Conservation (phyloP, 495 filamentous ascomycete species). For the Jackrogersella multiformis region DNA sequence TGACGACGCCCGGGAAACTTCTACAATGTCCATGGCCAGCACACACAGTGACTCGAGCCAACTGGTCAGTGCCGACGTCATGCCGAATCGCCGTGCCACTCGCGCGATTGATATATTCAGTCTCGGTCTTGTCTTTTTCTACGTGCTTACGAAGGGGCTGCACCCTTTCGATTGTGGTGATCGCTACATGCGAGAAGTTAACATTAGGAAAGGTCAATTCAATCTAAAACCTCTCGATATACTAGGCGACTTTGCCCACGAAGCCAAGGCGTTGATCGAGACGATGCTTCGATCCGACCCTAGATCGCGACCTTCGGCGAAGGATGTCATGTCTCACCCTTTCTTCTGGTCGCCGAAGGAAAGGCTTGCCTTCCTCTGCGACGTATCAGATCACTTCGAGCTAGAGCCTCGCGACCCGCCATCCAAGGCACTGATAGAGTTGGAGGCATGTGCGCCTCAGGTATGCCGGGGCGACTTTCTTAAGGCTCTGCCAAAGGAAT, state of each 20-base stretch:
- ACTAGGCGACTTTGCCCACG: conserved; percentile 82
- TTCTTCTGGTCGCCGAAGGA: conserved; percentile 96
- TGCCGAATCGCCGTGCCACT: conserved; percentile 83
- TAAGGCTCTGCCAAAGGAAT: conserved; percentile 74
- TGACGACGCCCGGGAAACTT: conserved; percentile 62
- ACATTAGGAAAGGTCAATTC: conserved; percentile 88
- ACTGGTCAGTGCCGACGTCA: conserved; percentile 47
- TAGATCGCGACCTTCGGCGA: conserved; percentile 74
- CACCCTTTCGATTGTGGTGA: conserved; percentile 96
- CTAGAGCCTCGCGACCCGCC: conserved; percentile 84
- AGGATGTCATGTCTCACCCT: conserved; percentile 84
- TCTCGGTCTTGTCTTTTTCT: conserved; percentile 94
- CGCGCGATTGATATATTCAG: conserved; percentile 97
- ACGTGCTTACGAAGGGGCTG: conserved; percentile 87
- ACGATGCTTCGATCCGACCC: conserved; percentile 83
- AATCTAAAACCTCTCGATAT: conserved; percentile 74
- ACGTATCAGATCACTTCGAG: conserved; percentile 95
- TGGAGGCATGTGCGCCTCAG: conserved; percentile 52
- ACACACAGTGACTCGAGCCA: conserved; percentile 59
- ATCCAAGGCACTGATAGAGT: conserved; percentile 71
- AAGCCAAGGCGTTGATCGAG: conserved; percentile 84
- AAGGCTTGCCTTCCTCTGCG: conserved; percentile 87
- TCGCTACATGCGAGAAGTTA: conserved; percentile 93
- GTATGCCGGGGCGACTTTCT: conserved; percentile 74
- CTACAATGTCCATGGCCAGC: conserved; percentile 48